Base-by-base conservation (phyloP, 805 yeast genomes). In the Zygosaccharomyces kombuchaensis region DNA sequence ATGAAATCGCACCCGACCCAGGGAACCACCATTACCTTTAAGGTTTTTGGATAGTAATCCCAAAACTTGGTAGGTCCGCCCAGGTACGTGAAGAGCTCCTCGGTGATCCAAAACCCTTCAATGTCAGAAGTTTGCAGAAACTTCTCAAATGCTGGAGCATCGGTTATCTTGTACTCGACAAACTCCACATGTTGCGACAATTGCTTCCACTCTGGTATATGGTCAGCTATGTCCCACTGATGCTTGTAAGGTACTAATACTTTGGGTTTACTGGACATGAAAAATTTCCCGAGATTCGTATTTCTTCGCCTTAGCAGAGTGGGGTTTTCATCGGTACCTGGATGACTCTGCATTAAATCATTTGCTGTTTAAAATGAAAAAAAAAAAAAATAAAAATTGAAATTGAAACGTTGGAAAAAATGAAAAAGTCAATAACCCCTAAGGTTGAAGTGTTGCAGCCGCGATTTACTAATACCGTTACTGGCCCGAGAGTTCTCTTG, bases 1-100 rank as follows among this genome's bases (percentile, higher is more conserved):
- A 75, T 72, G 34, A 68, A 70, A 48, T 82, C 84, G 52, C 67
- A 70, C 0, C 88, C 88, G 3, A 81, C 85, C 53, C 84, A 78
- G 21, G 83, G 78, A 31, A 75, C 69, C 2, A 80, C 66, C 25
- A 81, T 68, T 17, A 77, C 69, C 50, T 72, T 75, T 46, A 82
- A 63, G 1, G 68, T 51, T 0, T 53, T 17, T 0, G 87, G 87
- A 31, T 75, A 70, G 22, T 63, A 58, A 4, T 69, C 77, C 44
- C 78, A 58, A 17, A 77, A 74, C 35, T 60, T 56, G 14, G 64
- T 54, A 46, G 76, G 73, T 0, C 77, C 77, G 5, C 80, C 77
- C 2, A 73, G 38, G 46, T 43, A 46, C 13, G 64, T 58, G 48
- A 77, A 76, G 6, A 80, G 76, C 29, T 70, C 72, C 71, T 79